Percentiles rank a stretch among this genome's conserved stretches.
phyloP scores from a whole-genome alignment of 2,329 filamentous ascomycete genomes.

The Leptographium galeiforme region DNA sequence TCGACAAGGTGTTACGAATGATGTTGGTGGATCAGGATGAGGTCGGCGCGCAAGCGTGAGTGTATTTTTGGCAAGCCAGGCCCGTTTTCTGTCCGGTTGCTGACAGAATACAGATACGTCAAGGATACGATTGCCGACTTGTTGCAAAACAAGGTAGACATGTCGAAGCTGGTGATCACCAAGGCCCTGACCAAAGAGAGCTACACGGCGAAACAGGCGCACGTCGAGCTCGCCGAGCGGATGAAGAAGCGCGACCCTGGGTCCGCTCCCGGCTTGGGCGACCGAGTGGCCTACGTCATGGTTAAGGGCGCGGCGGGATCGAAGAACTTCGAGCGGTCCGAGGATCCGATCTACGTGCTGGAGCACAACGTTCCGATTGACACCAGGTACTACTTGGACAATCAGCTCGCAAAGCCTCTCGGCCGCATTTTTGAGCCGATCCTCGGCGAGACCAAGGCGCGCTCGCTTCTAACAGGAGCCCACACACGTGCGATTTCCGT shows the following conservation, averaged over 20 bases:
- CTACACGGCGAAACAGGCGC: conserved; percentile 86
- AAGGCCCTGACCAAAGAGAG: conserved; percentile 87
- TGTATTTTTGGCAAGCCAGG: conserved; percentile 11
- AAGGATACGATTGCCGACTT: conserved; percentile 92
- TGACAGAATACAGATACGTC: conserved; percentile 58
- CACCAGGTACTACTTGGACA: conserved; percentile 96
- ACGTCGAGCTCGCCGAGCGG: conserved; percentile 85
- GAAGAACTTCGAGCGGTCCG: conserved; percentile 93
- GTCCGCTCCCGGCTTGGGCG: conserved; percentile 81
- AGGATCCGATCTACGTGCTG: conserved; percentile 92
- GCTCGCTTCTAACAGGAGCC: conserved; percentile 74
- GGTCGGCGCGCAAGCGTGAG: conserved; percentile 83
- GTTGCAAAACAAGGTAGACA: conserved; percentile 93
- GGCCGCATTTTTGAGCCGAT: conserved; percentile 96
- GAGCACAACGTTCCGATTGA: conserved; percentile 98
- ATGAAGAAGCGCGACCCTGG: conserved; percentile 97
- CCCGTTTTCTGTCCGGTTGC: conserved; percentile 8
- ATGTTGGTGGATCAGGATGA: conserved; percentile 89
- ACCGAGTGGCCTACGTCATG: conserved; percentile 97
- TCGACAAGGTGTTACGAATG: conserved; percentile 92
- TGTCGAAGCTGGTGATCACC: conserved; percentile 98
- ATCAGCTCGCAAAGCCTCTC: conserved; percentile 90
- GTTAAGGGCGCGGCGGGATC: conserved; percentile 78
- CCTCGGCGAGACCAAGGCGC: conserved; percentile 71
- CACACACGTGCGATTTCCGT: conserved; percentile 93